Conservation (phyloP, 2,329 filamentous ascomycete genomes). For the Neoarthrinium moseri region DNA sequence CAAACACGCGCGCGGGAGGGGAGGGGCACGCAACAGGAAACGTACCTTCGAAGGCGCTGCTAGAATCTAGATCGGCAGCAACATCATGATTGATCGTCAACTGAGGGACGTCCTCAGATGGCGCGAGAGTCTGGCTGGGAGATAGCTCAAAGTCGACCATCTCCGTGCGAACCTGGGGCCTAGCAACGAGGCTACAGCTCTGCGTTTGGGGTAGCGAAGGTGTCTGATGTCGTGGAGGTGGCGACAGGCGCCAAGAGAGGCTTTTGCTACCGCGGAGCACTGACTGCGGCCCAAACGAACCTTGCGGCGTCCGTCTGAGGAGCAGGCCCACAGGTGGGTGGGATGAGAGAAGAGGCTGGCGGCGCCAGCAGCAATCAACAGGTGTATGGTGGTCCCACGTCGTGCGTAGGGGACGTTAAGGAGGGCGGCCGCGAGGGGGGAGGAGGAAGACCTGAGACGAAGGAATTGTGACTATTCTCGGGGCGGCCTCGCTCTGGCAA, state of each 20-base stretch:
- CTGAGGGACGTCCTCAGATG: slow-evolving; percentile 80
- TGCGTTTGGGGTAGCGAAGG: not conserved
- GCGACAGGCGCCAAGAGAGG: too few relatives aligned
- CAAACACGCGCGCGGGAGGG: slow-evolving; percentile 8
- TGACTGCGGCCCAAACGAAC: slow-evolving; percentile 98
- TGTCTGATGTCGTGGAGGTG: not conserved
- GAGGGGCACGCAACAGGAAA: not conserved
- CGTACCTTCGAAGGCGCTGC: slow-evolving; percentile 90
- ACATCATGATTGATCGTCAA: slow-evolving; percentile 97
- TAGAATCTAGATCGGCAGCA: slow-evolving; percentile 87
- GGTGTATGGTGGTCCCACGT: slow-evolving; percentile 49
- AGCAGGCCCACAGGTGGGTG: slow-evolving; percentile 88
- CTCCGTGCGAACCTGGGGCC: slow-evolving; percentile 45
- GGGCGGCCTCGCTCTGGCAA: slow-evolving; percentile 59
- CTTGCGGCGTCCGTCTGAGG: slow-evolving; percentile 90
- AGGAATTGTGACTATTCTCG: slow-evolving; percentile 79
- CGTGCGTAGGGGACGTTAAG: slow-evolving; percentile 79
- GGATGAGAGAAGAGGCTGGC: slow-evolving; percentile 68
- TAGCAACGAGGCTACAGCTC: slow-evolving; percentile 19
- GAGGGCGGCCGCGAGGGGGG: slow-evolving; percentile 80
- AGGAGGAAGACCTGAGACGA: slow-evolving; percentile 79
- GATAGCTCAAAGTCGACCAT: slow-evolving; percentile 86
- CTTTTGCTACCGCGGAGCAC: slow-evolving; percentile 89
- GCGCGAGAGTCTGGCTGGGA: slow-evolving; percentile 78
- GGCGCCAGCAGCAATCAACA: slow-evolving; percentile 74